Evolutionary conservation across 2,329 filamentous ascomycete species (phyloP).

Genomic region (Beauveria sp.): DNA sequence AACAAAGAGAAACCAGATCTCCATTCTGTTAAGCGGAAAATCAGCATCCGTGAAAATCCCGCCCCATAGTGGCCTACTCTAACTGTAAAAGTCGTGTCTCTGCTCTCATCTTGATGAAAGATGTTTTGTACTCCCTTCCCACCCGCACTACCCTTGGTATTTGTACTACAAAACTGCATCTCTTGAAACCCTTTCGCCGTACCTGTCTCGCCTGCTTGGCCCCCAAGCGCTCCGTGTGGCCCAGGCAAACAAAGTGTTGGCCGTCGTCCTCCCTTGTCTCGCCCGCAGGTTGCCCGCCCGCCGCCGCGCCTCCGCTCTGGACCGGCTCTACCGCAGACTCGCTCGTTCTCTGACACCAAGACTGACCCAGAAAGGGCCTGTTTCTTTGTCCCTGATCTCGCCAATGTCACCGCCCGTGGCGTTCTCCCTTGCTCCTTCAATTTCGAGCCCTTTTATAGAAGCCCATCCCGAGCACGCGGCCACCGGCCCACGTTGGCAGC

Average conservation of each 20-base stretch:
- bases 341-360: not conserved
- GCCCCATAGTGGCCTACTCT: not conserved
- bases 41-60: not conserved
- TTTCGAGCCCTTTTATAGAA: constrained; percentile 5
- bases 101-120: constrained; percentile 6
- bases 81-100: constrained; percentile 1
- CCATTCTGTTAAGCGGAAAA: not conserved
- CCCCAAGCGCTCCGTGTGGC: constrained; percentile 8
- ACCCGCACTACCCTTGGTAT: not conserved
- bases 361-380: not conserved
- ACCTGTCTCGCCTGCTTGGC: constrained; percentile 8
- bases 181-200: not conserved
- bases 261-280: constrained; percentile 10
- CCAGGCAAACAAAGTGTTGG: constrained; percentile 1
- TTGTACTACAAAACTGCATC: not conserved
- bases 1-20: not conserved
- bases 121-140: constrained; percentile 8
- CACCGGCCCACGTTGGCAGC: not conserved
- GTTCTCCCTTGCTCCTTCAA: not conserved
- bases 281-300: not conserved
- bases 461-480: not conserved
- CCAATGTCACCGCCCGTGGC: not conserved
- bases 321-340: not conserved
- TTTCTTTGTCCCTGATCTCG: not conserved
- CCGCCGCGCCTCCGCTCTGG: not conserved